Evolutionary conservation across 2,329 filamentous ascomycete species (phyloP), one percentile per base, ranked within the genome.

Genomic region (Fusarium penzigii): DNA sequence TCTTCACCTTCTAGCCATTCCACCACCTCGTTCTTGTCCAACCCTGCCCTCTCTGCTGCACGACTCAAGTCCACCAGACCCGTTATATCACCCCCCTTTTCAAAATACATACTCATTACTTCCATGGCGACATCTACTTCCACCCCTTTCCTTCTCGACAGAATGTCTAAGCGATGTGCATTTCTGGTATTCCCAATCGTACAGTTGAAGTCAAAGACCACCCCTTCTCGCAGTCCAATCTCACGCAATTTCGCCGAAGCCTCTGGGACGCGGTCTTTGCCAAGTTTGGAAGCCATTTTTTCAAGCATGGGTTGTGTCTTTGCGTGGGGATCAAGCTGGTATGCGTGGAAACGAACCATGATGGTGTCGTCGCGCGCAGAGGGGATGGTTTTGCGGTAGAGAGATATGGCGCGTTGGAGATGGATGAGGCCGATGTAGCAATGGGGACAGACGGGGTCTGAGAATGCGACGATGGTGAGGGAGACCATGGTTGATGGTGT

Each of bases 371-470:
- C 70, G 41, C 69, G 66, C 10, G 76, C 81, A 45, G 76, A 73
- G 0, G 87, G 84, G 61, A 90, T 77, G 39, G 78, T 75, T 63
- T 81, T 76, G 64, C 83, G 81, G 75, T 89, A 90, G 29, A 81
- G 70, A 9, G 76, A 68, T 55, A 96, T 93, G 56, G 88, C 90
- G 55, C 81, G 81, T 46, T 87, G 83, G 39, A 96, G 82, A 38
- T 89, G 85, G 57, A 85, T 85, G 68, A 90, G 88, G 70, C 90
- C 91, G 14, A 95, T 78, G 70, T 92, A 94, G 78, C 91, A 89
- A 81, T 77, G 81, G 5, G 90, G 88, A 68, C 90, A 95, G 62
- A 94, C 82, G 3, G 85, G 89, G 73, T 96, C 92, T n/a, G 83
- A 90, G 52, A 92, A 84, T 66, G 91, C 83, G 53, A 87, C 84